Percentiles rank a stretch among this genome's conserved stretches.
These are phyloP conservation scores for Macrophomina pseudophaseolina DNA, from an alignment of 2,329 filamentous ascomycete species.

Conservation along the genomic window DNA sequence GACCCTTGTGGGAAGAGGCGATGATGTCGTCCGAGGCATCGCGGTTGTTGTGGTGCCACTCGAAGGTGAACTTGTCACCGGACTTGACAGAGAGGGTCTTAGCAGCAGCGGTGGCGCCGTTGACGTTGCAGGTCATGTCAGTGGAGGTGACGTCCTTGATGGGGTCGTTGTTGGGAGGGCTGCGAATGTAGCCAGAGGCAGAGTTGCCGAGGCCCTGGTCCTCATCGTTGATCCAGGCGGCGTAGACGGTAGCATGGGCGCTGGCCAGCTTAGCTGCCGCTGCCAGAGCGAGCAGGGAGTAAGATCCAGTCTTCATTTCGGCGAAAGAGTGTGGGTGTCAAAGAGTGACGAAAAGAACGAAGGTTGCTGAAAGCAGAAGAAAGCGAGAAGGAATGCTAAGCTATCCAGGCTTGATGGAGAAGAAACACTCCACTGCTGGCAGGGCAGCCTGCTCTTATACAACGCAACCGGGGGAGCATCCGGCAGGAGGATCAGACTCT, in stretches of 20 bases:
- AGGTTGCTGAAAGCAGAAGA: conserved; percentile 21
- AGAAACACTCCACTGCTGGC: not conserved
- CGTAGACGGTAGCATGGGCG: conserved; percentile 44
- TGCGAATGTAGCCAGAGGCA: conserved; percentile 55
- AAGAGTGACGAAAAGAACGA: conserved; percentile 26
- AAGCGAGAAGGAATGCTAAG: conserved; percentile 12
- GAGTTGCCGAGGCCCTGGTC: conserved; percentile 43
- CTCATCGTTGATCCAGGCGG: conserved; percentile 50
- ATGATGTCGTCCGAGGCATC: conserved; percentile 57
- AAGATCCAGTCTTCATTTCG: conserved; percentile 41
- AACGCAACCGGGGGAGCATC: not conserved
- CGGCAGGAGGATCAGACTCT: not conserved
- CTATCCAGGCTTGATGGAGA: conserved; percentile 22
- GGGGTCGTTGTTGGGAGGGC: conserved; percentile 46
- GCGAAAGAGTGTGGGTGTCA: conserved; percentile 30
- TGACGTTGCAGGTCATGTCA: conserved; percentile 44
- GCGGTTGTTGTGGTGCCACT: conserved; percentile 59
- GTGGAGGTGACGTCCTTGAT: conserved; percentile 42
- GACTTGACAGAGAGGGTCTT: conserved; percentile 53
- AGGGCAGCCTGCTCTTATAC: conserved; percentile 5
- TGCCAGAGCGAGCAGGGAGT: conserved; percentile 39
- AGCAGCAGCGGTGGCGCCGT: conserved; percentile 39
- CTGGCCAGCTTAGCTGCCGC: conserved; percentile 37
- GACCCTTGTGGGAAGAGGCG: conserved; percentile 58
- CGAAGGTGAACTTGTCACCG: conserved; percentile 52